Base-by-base conservation (phyloP, 176 grass and related monocot genomes). In the Musa schizocarpa region DNA sequence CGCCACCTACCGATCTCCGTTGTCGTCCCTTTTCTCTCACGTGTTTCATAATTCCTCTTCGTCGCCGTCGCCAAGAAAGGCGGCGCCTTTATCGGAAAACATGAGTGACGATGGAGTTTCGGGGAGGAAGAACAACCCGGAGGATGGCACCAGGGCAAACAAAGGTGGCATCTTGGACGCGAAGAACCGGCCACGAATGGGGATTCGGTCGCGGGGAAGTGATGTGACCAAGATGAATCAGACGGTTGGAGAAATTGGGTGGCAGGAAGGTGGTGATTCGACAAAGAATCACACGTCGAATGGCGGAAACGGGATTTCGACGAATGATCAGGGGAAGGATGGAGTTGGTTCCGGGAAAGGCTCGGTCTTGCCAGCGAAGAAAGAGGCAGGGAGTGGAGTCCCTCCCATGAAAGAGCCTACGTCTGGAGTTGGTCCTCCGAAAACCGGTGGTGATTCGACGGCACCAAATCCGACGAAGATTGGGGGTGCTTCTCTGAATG, bases 31-130 rank as follows among this genome's bases (percentile, higher is more conserved):
- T 75, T 78, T 98, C 73, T 94, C 80, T 69, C 77, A 83, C 53
- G 77, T 93, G 57, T 86, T 91, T 72, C 85, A 87, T n/a, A 76
- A 80, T 82, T 91, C 89, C 29, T 77, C 83, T 23, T 78, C 87
- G 72, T 9, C 76, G 14, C 57, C 3, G 11, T 56, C 81, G 50
- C 70, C 29, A 43, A 5, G 78, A 76, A 58, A 67, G 74, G 69
- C 53, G 75, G 3, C 29, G 65, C 75, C 24, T 54, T 59, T 25
- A 48, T 43, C 14, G 9, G 9, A 11, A 2, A 55, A 54, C 8
- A 2, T 14, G 20, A 53, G 17, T 17, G 8, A 61, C 9, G 6
- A 17, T 14, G 84, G 53, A 14, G 11, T 56, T 52, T 79, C 24
- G 65, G 14, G 20, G 13, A 78, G 27, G 76, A 59, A 62, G 76